Evolutionary conservation across 179 eudicot species (phyloP).

Genomic region (Silene coronaria): DNA sequence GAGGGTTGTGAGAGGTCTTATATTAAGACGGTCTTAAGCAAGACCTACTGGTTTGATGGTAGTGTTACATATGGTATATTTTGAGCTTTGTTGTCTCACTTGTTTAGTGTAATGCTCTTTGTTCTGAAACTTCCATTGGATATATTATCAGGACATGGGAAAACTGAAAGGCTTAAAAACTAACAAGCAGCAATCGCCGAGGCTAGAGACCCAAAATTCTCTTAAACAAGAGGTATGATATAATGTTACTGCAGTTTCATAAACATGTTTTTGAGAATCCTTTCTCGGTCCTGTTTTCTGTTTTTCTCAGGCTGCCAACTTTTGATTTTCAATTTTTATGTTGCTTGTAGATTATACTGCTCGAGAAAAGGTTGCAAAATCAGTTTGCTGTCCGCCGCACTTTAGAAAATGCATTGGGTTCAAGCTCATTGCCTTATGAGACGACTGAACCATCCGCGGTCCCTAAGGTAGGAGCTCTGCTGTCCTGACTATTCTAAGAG

Average conservation of each 20-base stretch:
- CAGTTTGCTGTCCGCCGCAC: slow-evolving; percentile 70
- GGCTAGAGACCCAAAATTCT: slow-evolving; percentile 43
- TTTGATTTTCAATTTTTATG: slow-evolving; percentile 10
- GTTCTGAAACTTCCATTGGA: slow-evolving; percentile 16
- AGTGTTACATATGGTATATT: background rate
- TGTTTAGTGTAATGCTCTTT: background rate
- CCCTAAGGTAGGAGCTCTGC: slow-evolving; percentile 50
- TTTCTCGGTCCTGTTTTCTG: background rate
- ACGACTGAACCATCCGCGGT: slow-evolving; percentile 36
- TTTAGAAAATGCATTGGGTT: slow-evolving; percentile 74
- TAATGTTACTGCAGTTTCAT: background rate
- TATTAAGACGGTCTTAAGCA: too few species aligned
- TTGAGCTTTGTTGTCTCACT: background rate
- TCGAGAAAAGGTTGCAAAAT: slow-evolving; percentile 70
- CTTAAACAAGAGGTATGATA: slow-evolving; percentile 73
- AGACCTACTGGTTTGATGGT: background rate
- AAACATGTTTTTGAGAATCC: background rate
- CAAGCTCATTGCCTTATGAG: slow-evolving; percentile 41
- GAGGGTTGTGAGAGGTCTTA: too few species aligned
- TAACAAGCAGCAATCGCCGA: slow-evolving; percentile 47
- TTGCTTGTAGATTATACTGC: slow-evolving; percentile 60
- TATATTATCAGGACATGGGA: slow-evolving; percentile 46
- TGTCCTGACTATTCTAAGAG: background rate
- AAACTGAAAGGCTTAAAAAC: slow-evolving; percentile 32
- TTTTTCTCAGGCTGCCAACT: background rate